Evolutionary conservation across 805 yeast genomes (phyloP).

Genomic region (Wickerhamomyces chaumierensis): DNA sequence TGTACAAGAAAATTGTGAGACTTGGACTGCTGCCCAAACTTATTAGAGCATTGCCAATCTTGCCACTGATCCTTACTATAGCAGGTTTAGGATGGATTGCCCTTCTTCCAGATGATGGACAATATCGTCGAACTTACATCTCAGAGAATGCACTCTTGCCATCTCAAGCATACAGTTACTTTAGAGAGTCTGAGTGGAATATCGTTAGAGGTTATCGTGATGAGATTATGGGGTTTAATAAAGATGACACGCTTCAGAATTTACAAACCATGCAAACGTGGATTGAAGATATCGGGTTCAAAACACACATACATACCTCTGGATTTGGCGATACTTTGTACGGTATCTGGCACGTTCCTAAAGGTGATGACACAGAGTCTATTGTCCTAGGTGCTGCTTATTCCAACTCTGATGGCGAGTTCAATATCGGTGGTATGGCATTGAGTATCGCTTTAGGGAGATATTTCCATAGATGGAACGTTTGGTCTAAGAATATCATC

Average conservation of each 20-base stretch:
- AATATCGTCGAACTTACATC: conserved; percentile 72
- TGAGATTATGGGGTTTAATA: conserved; percentile 26
- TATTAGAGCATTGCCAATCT: conserved; percentile 28
- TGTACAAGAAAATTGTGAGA: conserved; percentile 31
- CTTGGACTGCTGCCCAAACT: conserved; percentile 36
- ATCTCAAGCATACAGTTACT: conserved; percentile 86
- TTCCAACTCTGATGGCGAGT: conserved; percentile 50
- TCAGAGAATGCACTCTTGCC: conserved; percentile 97
- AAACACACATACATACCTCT: conserved; percentile 35
- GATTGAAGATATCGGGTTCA: conserved; percentile 65
- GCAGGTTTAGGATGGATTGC: conserved; percentile 49
- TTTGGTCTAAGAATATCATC: conserved; percentile 93
- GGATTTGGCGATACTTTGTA: conserved; percentile 42
- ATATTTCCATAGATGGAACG: conserved; percentile 74
- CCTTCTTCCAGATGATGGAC: conserved; percentile 69
- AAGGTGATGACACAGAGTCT: conserved; percentile 95
- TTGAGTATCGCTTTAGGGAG: conserved; percentile 62
- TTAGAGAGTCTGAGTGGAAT: conserved; percentile 92
- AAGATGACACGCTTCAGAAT: background rate
- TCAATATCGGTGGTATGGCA: conserved; percentile 75
- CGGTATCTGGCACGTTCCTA: conserved; percentile 80
- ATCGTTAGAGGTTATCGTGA: conserved; percentile 70
- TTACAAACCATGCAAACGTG: conserved; percentile 34
- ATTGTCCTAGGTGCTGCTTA: conserved; percentile 88
- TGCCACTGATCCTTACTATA: conserved; percentile 31